These are phyloP conservation scores for Rhizopogon vulgaris DNA, from an alignment of 768 basidiomycete species.

Conservation along the genomic window DNA sequence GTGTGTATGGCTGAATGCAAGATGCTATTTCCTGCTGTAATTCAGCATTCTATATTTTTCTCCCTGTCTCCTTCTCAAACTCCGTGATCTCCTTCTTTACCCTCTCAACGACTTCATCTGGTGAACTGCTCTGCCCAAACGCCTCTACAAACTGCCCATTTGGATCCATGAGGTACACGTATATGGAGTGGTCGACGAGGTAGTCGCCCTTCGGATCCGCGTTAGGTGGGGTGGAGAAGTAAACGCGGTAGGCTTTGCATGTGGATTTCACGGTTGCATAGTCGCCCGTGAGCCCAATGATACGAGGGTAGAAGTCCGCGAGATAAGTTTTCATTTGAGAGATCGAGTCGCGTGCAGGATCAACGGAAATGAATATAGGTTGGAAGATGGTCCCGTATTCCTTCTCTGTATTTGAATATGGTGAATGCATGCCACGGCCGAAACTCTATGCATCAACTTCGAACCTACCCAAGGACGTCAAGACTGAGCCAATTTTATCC, in stretches of 20 bases:
- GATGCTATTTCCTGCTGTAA: neutral
- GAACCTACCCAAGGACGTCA: conserved; percentile 63
- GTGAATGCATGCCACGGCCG: conserved; percentile 7
- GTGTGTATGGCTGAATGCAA: neutral
- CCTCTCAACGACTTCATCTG: conserved; percentile 61
- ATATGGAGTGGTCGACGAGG: conserved; percentile 94
- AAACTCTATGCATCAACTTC: neutral
- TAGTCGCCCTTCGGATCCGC: conserved; percentile 90
- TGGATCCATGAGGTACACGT: conserved; percentile 98
- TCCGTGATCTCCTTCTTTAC: conserved; percentile 45
- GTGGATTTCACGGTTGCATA: conserved; percentile 79
- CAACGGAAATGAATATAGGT: conserved; percentile 93
- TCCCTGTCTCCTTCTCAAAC: conserved; percentile 34
- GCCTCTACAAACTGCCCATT: conserved; percentile 92
- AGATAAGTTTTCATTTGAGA: conserved; percentile 58
- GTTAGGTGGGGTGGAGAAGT: conserved; percentile 92
- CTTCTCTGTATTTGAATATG: conserved; percentile 41
- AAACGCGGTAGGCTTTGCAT: conserved; percentile 95
- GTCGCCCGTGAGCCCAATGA: conserved; percentile 84
- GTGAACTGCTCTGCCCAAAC: conserved; percentile 78
- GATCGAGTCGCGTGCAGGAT: conserved; percentile 84
- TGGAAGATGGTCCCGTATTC: conserved; percentile 67
- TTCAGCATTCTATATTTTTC: conserved; percentile 16
- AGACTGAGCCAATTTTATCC: conserved; percentile 83
- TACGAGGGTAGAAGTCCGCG: conserved; percentile 85